These are phyloP conservation scores for Claviceps maximensis DNA, from an alignment of 2,329 filamentous ascomycete species.

Conservation along the genomic window DNA sequence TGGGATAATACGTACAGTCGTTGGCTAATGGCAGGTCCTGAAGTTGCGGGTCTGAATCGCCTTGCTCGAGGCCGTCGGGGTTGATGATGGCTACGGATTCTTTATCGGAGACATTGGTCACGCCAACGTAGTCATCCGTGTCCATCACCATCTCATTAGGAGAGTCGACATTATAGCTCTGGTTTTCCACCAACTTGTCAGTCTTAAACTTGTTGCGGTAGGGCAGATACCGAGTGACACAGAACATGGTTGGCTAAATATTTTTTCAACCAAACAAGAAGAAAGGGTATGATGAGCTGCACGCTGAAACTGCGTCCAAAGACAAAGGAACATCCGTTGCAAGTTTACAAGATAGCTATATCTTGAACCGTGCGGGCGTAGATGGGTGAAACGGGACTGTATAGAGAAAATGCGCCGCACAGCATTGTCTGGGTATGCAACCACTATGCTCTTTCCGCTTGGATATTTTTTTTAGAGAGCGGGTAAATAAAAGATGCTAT, in stretches of 20 bases:
- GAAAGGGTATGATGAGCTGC: slow-evolving; percentile 6
- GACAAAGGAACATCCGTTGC: background rate
- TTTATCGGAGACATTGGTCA: slow-evolving; percentile 33
- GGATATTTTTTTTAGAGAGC: background rate
- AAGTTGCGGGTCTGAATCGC: slow-evolving; percentile 29
- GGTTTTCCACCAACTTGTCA: slow-evolving; percentile 14
- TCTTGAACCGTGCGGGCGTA: background rate
- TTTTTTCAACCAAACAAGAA: background rate
- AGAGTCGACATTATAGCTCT: slow-evolving; percentile 42
- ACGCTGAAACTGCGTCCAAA: background rate
- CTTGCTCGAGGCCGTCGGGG: slow-evolving; percentile 35
- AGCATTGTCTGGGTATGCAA: background rate
- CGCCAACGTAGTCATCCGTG: slow-evolving; percentile 40
- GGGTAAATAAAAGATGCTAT: background rate
- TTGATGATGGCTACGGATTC: slow-evolving; percentile 42
- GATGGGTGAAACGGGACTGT: background rate
- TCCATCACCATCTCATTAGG: slow-evolving; percentile 45
- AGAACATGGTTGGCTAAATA: slow-evolving; percentile 10
- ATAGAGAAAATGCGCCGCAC: background rate
- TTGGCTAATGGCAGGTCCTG: slow-evolving; percentile 36
- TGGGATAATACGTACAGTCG: slow-evolving; percentile 32
- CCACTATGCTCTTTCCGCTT: background rate
- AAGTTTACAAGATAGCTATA: background rate
- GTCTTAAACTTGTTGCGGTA: slow-evolving; percentile 9
- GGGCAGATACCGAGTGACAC: slow-evolving; percentile 10